Percentiles rank a stretch among this genome's conserved stretches.
Conservation (phyloP, 83 land plant species). For the Diphasiastrum complanatum region DNA sequence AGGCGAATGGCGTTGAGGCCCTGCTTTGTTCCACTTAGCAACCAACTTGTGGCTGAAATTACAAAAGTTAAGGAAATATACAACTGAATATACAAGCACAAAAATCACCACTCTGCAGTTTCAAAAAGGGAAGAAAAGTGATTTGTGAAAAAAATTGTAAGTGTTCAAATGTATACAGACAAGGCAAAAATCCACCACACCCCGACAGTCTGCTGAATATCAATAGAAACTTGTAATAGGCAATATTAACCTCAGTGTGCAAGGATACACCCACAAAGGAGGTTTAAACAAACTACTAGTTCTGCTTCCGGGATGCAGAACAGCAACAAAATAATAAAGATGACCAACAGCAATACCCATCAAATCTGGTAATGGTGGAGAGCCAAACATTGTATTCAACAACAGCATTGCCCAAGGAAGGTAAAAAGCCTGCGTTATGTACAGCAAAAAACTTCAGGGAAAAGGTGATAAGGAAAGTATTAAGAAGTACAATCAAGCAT, state of each 20-base stretch:
- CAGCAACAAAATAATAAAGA: conserved; percentile 78
- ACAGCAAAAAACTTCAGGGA: background rate
- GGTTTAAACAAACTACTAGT: conserved; percentile 64
- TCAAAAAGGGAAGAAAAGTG: too few species aligned
- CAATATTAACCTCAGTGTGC: background rate
- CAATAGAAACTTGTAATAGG: conserved; percentile 2
- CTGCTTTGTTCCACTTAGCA: too few species aligned
- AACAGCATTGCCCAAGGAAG: conserved; percentile 94
- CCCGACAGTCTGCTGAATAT: too few species aligned
- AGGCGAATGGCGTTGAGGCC: too few species aligned
- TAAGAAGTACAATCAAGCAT: background rate
- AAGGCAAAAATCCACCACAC: too few species aligned
- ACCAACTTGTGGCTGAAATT: too few species aligned
- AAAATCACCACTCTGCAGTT: too few species aligned
- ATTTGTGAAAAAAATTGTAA: too few species aligned
- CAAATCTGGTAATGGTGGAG: conserved; percentile 48
- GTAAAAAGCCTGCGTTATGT: conserved; percentile 93
- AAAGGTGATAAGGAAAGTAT: background rate
- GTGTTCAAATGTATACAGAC: too few species aligned
- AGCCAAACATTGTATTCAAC: conserved; percentile 76
- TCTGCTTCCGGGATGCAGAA: conserved; percentile 69
- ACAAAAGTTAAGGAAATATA: too few species aligned
- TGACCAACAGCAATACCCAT: conserved; percentile 91
- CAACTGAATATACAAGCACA: too few species aligned
- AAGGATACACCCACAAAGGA: conserved; percentile 89